A percentile compares a stretch with the other conserved stretches of the same genome.
These are phyloP conservation scores for Raphidocelis subcapitata DNA, from an alignment of 139 green algal species.

Conservation along the genomic window DNA sequence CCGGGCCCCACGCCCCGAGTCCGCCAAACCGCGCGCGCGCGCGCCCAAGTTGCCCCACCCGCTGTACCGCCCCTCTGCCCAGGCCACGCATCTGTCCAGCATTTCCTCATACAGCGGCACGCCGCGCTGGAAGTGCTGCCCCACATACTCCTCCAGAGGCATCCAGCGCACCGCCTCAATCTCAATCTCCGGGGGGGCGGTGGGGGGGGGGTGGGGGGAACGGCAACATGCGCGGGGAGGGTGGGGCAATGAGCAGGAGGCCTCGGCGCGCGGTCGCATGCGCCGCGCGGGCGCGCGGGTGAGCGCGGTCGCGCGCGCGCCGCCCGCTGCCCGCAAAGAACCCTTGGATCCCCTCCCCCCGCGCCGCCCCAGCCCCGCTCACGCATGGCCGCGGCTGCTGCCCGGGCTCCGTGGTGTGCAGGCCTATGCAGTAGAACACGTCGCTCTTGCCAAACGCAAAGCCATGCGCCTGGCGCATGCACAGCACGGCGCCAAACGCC, in stretches of 20 bases:
- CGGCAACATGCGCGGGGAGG: no score
- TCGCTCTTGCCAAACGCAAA: slow-evolving; percentile 82
- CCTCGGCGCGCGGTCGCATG: no score
- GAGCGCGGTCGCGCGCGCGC: no score
- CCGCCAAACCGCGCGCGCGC: no score
- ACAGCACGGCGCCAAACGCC: slow-evolving; percentile 63
- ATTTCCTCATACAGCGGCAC: slow-evolving; percentile 32
- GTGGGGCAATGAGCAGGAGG: no score
- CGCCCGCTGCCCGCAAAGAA: no score
- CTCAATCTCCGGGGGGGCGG: slow-evolving; percentile 37
- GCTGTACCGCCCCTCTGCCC: slow-evolving; percentile 37
- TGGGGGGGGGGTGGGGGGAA: no score
- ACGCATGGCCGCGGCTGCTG: slow-evolving; percentile 4
- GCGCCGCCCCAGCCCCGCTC: no score
- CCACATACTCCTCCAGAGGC: slow-evolving; percentile 55
- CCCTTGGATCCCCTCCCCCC: no score
- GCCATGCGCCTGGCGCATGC: slow-evolving; percentile 70
- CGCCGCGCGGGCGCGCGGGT: no score
- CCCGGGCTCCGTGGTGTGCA: slow-evolving; percentile 20
- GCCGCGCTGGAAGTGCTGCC: slow-evolving; percentile 25
- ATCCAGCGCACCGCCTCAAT: slow-evolving; percentile 63
- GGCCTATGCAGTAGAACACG: slow-evolving; percentile 70
- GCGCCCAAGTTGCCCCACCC: no score
- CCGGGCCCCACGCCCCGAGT: no score
- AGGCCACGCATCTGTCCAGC: slow-evolving; percentile 32